These are phyloP conservation scores for Ganoderma lucidum DNA, from an alignment of 1,284 basidiomycete genomes.

Conservation along the genomic window DNA sequence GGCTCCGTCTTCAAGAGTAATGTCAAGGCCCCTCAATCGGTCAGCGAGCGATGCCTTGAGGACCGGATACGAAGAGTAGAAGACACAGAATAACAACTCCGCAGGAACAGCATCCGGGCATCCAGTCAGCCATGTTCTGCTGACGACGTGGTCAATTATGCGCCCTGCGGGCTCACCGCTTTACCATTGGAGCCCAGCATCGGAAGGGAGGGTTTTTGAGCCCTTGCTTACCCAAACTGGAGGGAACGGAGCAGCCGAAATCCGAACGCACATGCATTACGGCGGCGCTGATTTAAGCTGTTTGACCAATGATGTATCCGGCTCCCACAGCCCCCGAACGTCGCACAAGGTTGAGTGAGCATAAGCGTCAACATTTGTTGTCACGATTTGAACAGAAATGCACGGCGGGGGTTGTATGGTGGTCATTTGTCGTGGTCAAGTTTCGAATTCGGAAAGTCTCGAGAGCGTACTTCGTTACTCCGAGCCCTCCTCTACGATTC, in stretches of 20 bases:
- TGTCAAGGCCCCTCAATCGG: not conserved
- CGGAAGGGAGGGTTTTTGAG: not conserved
- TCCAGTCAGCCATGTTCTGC: not conserved
- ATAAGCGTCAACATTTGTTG: not conserved
- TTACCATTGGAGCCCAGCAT: not conserved
- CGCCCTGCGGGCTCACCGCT: no score
- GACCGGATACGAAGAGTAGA: not conserved
- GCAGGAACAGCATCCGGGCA: not conserved
- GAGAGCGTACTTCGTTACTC: no score
- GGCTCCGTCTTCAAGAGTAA: not conserved
- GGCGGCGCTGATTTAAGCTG: not conserved
- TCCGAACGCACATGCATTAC: not conserved
- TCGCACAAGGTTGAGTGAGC: not conserved
- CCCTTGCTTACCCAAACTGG: not conserved
- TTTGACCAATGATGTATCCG: not conserved
- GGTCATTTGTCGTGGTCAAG: no score
- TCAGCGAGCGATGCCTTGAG: not conserved
- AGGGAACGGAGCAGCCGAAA: not conserved
- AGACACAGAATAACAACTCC: not conserved
- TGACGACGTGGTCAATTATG: not conserved
- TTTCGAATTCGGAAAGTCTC: no score
- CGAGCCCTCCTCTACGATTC: no score
- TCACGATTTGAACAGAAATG: no score
- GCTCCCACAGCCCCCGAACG: not conserved
- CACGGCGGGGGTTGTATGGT: no score